Base-by-base conservation (phyloP, 2,329 filamentous ascomycete species). In the Albophoma yamanashiensis region DNA sequence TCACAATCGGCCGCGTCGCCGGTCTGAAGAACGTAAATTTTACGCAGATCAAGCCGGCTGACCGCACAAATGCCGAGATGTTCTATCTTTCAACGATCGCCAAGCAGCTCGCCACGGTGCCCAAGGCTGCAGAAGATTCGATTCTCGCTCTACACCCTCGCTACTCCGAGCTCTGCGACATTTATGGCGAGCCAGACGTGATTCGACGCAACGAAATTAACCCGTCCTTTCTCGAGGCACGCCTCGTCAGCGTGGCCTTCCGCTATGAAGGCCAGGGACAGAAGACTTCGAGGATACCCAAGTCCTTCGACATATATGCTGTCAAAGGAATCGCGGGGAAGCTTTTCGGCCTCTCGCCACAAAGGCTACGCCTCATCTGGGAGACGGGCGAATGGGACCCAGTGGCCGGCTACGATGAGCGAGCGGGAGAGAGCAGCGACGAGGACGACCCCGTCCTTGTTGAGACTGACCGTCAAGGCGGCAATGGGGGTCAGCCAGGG, bases 361-460 rank as follows among this genome's bases (percentile, higher is more conserved):
- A 91, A 63, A 75, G 75, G 50, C 75, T 93, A 62, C 81, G 79
- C 47, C 72, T 97, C 56, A 76, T 94, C 0, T 96, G 91, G 89
- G 91, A 96, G 75, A 96, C 92, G 11, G 90, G 91, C 25, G 92
- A 97, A 72, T 91, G 89, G 85, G 91, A 96, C 71, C 90, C 90
- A 0, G 86, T 91, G 0, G 82, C 82, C 11, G 80, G 82, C 62
- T 83, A 85, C 65, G 80, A 85, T 63, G 80, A 83, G 5, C 80
- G 81, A 38, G 84, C 84, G 52, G 81, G 76, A 59, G 79, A 78
- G 53, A 79, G 77, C 65, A 81, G 79, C 55, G 81, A 82, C 38
- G 80, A 82, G 8, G 79, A 82, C 38, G 78, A 79, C 7, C 38
- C 50, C 36, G 76, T 74, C 2, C 74, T 72, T 15, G 64, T 68